Evolutionary conservation across 2,329 filamentous ascomycete genomes (phyloP), one percentile per base, ranked within the genome.

Genomic region (Neofusicoccum parvum): DNA sequence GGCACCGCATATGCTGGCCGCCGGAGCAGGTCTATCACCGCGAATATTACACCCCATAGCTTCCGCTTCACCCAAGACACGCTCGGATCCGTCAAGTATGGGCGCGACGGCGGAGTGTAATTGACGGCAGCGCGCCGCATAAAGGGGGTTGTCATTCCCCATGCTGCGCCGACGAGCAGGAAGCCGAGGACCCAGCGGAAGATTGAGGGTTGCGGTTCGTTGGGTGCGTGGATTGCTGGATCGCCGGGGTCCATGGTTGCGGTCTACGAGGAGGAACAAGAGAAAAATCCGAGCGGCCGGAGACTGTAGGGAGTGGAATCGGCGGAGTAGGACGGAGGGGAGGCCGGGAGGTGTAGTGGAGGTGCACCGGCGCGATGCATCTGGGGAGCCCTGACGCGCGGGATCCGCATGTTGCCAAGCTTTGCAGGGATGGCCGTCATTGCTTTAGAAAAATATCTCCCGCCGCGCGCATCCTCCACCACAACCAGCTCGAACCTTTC

Each of bases 161-260:
- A 98, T 70, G 92, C 94, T 27, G 95, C 82, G 62, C 94, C 93
- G 70, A 98, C 94, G 67, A 97, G 87, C 63, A 97, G 85, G 83
- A 97, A 97, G 71, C 92, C 92, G 66, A 94, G 83, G 68, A 95
- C 84, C 83, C 95, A 97, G 80, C 93, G 94, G 81, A 96, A 84
- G 69, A 88, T 78, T 37, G 79, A 78, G 12, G 79, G 81, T 48
- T 14, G 69, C 62, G 20, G 69, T 2, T 65, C 53, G n/a, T 39
- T 27, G 23, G 34, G 6, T 43, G 53, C 10, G 14, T 46, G 45
- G 5, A 39, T n/a, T 23, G 46, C 37, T 20, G 63, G 51, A 43
- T 56, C 53, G 4, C 54, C 41, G 15, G 54, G 54, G 39, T 65
- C 63, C 63, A 65, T 65, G 23, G 15, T 17, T 23, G 12, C 36